Percentiles rank a stretch among this genome's conserved stretches.
phyloP scores from a whole-genome alignment of 495 filamentous ascomycete genomes.

The Penicillium atrosanguineum region DNA sequence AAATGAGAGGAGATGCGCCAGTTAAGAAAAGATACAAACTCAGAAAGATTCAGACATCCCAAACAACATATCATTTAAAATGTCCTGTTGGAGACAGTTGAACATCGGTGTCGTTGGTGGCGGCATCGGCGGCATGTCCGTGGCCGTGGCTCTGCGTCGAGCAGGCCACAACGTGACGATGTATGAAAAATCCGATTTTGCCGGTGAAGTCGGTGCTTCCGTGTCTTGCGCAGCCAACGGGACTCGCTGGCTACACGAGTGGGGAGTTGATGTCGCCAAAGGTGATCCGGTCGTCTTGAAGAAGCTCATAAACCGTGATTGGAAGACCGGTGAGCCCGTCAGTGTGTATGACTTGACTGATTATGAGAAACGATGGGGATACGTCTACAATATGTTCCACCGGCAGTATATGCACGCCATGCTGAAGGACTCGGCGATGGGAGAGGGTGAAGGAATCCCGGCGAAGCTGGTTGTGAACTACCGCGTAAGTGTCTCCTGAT shows the following conservation, averaged over 20 bases:
- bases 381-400: slow-evolving; percentile 56
- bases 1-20: slow-evolving; percentile 8
- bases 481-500: slow-evolving; percentile 21
- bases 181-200: slow-evolving; percentile 42
- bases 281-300: slow-evolving; percentile 47
- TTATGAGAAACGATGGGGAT: slow-evolving; percentile 44
- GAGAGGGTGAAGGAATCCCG: slow-evolving; percentile 41
- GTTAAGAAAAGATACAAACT: not conserved
- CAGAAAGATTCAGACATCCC: not conserved
- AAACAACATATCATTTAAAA: not conserved
- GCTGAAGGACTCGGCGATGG: slow-evolving; percentile 48
- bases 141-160: slow-evolving; percentile 59
- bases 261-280: slow-evolving; percentile 40
- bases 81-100: slow-evolving; percentile 34
- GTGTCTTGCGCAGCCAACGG: slow-evolving; percentile 46
- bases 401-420: slow-evolving; percentile 55
- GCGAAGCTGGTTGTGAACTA: slow-evolving; percentile 44
- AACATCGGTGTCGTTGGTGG: slow-evolving; percentile 61
- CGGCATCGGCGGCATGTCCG: slow-evolving; percentile 66
- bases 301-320: slow-evolving; percentile 50
- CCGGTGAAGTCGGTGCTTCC: slow-evolving; percentile 43
- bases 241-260: slow-evolving; percentile 46
- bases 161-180: slow-evolving; percentile 62
- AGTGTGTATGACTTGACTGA: slow-evolving; percentile 45
- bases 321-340: slow-evolving; percentile 45